Conservation (phyloP, 148 eudicot species). For the Fagopyrum tataricum region DNA sequence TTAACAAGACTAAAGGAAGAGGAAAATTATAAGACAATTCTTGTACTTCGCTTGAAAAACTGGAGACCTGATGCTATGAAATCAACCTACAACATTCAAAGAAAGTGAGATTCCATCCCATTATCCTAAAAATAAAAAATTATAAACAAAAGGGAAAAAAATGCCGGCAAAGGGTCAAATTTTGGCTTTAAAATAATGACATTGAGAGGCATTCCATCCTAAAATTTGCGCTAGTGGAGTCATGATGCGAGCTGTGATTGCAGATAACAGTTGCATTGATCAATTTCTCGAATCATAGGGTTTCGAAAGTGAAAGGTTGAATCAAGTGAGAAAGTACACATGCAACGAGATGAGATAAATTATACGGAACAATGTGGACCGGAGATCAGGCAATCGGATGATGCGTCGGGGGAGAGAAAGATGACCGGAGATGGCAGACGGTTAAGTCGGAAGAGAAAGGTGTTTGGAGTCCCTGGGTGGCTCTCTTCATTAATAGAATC, state of each 20-base stretch:
- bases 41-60: background rate
- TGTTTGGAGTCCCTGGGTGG: background rate
- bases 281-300: background rate
- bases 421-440: background rate
- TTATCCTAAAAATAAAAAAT: background rate
- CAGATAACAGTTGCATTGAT: background rate
- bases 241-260: background rate
- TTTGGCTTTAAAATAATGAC: background rate
- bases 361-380: background rate
- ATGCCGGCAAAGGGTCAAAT: background rate
- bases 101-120: background rate
- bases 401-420: background rate
- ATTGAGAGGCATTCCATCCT: background rate
- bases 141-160: background rate
- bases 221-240: background rate
- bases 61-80: background rate
- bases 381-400: background rate
- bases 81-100: constrained; percentile 5
- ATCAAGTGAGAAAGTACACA: background rate
- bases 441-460: background rate
- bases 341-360: background rate
- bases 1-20: background rate
- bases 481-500: background rate
- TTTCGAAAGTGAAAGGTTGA: background rate
- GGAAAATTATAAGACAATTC: background rate